These are phyloP conservation scores for Fusarium sulawesiense DNA, from an alignment of 2,329 filamentous ascomycete genomes.

Conservation along the genomic window DNA sequence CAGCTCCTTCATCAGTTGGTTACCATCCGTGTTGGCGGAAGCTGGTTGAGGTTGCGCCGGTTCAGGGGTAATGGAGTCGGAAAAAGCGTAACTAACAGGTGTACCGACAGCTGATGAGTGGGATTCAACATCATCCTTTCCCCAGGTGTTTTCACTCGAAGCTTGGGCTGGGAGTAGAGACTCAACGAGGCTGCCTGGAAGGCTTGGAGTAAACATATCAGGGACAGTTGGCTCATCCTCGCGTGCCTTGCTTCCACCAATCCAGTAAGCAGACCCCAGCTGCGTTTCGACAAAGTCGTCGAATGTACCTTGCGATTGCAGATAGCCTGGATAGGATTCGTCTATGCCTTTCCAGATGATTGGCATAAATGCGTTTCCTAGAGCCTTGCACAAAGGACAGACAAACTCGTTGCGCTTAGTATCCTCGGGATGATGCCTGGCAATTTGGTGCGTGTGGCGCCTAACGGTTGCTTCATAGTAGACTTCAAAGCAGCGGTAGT, in stretches of 20 bases:
- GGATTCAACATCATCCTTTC: constrained; percentile 49
- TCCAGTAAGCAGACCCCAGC: constrained; percentile 59
- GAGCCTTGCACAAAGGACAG: constrained; percentile 94
- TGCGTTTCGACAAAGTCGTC: constrained; percentile 74
- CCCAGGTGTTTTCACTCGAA: constrained; percentile 57
- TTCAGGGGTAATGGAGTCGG: constrained; percentile 48
- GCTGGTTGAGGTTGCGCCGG: constrained; percentile 30
- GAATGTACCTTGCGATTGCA: constrained; percentile 71
- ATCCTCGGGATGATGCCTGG: constrained; percentile 90
- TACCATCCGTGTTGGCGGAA: constrained; percentile 25
- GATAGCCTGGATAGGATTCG: constrained; percentile 80
- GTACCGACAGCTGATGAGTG: constrained; percentile 52
- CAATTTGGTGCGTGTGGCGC: constrained; percentile 91
- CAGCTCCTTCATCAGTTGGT: constrained; percentile 63
- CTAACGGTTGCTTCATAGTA: constrained; percentile 87
- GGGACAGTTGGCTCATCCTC: constrained; percentile 50
- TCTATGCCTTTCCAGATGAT: constrained; percentile 96
- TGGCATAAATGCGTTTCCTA: constrained; percentile 94
- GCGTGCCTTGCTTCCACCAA: constrained; percentile 54
- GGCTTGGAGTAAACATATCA: constrained; percentile 51
- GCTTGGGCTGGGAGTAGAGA: constrained; percentile 53
- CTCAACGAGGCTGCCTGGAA: constrained; percentile 54
- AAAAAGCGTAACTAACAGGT: constrained; percentile 58
- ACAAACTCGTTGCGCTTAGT: constrained; percentile 87
- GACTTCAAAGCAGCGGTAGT: constrained; percentile 92